A percentile compares a stretch with the other conserved stretches of the same genome.
Conservation (phyloP, 1,284 basidiomycete genomes). For the Blastosporella zonata region DNA sequence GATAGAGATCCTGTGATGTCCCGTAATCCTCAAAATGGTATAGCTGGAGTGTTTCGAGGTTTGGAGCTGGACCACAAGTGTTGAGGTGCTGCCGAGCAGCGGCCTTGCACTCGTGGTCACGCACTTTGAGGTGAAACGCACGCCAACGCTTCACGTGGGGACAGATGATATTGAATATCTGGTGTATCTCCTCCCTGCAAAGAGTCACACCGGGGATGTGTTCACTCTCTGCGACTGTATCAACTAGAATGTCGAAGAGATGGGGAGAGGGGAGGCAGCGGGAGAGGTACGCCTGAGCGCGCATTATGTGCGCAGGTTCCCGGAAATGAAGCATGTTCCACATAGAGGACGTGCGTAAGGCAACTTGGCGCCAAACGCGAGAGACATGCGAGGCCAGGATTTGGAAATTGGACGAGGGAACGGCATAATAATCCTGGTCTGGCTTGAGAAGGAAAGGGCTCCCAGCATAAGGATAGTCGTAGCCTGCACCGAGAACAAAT, state of each 20-base stretch:
- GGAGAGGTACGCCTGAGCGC: slow-evolving; percentile 44
- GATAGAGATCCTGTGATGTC: slow-evolving; percentile 45
- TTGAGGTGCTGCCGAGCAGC: slow-evolving; percentile 47
- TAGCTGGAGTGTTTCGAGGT: slow-evolving; percentile 54
- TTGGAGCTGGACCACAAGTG: slow-evolving; percentile 46
- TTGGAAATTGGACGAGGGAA: slow-evolving; percentile 46
- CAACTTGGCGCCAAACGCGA: slow-evolving; percentile 49
- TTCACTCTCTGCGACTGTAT: slow-evolving; percentile 47
- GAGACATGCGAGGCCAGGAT: slow-evolving; percentile 53
- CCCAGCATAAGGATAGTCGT: slow-evolving; percentile 34
- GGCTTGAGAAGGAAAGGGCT: slow-evolving; percentile 52
- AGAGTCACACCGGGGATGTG: slow-evolving; percentile 45
- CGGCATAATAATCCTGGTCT: slow-evolving; percentile 40
- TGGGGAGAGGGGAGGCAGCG: slow-evolving; percentile 30
- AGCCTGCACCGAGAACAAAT: slow-evolving; percentile 45
- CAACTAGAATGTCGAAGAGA: slow-evolving; percentile 53
- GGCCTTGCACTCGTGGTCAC: slow-evolving; percentile 53
- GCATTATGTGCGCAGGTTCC: slow-evolving; percentile 43
- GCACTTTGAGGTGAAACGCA: slow-evolving; percentile 55
- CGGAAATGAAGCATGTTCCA: slow-evolving; percentile 56
- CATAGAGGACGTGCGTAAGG: slow-evolving; percentile 44
- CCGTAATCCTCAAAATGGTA: slow-evolving; percentile 61
- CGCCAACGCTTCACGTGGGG: slow-evolving; percentile 52
- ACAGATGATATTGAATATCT: slow-evolving; percentile 46
- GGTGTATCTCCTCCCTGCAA: slow-evolving; percentile 39